Conservation (phyloP, 371 early-diverging fungal species). For the Dentiscutata heterogama region DNA sequence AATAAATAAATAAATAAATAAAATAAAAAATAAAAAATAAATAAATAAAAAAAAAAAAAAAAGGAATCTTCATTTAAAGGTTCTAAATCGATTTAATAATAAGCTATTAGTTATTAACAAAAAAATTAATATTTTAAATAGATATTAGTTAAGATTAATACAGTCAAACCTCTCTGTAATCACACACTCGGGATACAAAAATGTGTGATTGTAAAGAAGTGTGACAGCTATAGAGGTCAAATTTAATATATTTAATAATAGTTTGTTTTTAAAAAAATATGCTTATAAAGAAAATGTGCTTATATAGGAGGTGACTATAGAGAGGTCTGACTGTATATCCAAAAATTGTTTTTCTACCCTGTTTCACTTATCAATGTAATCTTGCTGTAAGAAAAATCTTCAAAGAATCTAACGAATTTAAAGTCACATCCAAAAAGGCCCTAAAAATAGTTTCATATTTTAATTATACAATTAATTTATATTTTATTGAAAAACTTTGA, state of each 20-base stretch:
- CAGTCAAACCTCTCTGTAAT: too few species aligned
- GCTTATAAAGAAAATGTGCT: too few species aligned
- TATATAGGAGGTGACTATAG: too few species aligned
- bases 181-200: too few species aligned
- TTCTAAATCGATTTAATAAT: background rate
- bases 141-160: background rate
- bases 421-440: background rate
- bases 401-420: constrained; percentile 28
- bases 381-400: constrained; percentile 17
- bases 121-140: background rate
- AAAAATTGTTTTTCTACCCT: constrained; percentile 13
- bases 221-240: too few species aligned
- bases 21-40: too few species aligned
- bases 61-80: background rate
- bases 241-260: too few species aligned
- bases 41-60: background rate
- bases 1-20: too few species aligned
- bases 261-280: too few species aligned
- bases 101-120: background rate
- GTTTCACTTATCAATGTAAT: constrained; percentile 1
- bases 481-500: constrained; percentile 2
- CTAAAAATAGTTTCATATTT: constrained; percentile 21
- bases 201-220: too few species aligned
- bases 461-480: background rate
- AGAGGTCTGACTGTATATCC: too few species aligned